phyloP scores from a whole-genome alignment of 768 basidiomycete genomes.

The Termitomyces sp. region DNA sequence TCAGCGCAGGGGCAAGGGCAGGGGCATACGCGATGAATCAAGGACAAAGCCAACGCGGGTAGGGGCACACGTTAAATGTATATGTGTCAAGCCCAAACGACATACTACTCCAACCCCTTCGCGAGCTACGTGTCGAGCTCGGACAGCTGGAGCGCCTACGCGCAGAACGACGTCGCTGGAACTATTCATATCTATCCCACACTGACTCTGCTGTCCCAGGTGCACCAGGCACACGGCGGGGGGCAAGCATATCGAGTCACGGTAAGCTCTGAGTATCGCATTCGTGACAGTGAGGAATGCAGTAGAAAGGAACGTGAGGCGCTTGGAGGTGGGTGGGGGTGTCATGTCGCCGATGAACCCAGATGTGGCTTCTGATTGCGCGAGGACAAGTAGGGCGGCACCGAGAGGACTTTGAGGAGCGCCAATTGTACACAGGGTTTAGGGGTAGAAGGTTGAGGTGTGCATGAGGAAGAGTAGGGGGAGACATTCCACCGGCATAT shows the following conservation, averaged over 20 bases:
- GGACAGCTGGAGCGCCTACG: neutral
- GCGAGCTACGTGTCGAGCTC: neutral
- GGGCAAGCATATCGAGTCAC: constrained; percentile 1
- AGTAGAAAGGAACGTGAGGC: neutral
- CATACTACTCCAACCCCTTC: neutral
- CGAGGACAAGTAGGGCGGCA: neutral
- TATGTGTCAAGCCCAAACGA: neutral
- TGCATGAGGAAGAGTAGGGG: constrained; percentile 5
- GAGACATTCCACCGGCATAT: constrained; percentile 25
- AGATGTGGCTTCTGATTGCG: neutral
- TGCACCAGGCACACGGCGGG: neutral
- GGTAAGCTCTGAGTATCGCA: neutral
- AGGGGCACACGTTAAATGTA: neutral
- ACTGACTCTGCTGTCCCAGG: neutral
- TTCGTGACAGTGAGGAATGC: neutral
- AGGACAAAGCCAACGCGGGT: neutral
- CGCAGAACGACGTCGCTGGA: neutral
- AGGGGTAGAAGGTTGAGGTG: neutral
- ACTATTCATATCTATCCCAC: neutral
- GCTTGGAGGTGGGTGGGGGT: neutral
- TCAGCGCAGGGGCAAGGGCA: no score
- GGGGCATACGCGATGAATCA: neutral
- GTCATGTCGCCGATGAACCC: constrained; percentile 9
- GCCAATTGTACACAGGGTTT: constrained; percentile 22
- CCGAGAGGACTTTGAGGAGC: neutral